Base-by-base conservation (phyloP, 2,329 filamentous ascomycete species). In the Gliomastix tumulicola region DNA sequence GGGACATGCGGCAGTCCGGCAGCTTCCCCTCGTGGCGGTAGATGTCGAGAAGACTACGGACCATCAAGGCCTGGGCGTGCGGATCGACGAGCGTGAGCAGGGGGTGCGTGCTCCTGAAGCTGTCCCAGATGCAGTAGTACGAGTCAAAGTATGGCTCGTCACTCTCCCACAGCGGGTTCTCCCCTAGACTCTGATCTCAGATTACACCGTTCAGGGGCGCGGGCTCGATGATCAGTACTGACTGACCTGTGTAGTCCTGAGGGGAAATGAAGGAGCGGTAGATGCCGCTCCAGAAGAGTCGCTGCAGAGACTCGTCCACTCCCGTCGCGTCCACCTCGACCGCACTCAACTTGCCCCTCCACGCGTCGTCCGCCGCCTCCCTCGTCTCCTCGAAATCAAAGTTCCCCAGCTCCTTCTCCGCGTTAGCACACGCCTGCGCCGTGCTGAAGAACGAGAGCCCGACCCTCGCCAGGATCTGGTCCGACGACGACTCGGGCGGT, bases 1-100 rank as follows among this genome's bases (percentile, higher is more conserved):
- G 71, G 2, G 74, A 78, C 83, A 88, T 88, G 23, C 83, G 70
- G 51, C 84, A 88, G 56, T 89, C 84, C 0, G 84, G 84, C 2
- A 89, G 62, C 46, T 73, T 84, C 7, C 78, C 78, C 8, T 80
- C 75, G 48, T 83, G 71, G 11, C 70, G 67, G 51, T 87, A 89
- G 8, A 81, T 83, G 44, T 88, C 84, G 4, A 89, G 65, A 31
- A 89, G 58, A 40, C 79, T 79, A 19, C 82, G 71, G 8, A 88
- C 69, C 78, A 88, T 86, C 21, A 72, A 62, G 0, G 79, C 74
- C 51, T 86, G 80, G 2, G 76, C 76, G 6, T 66, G 44, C 0
- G 84, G 84, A 44, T 89, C 84, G 10, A 87, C 49, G 12, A 89
- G 66, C 0, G 81, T 87, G 22, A 89, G 62, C 6, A 88, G 66